Percentiles rank a stretch among this genome's conserved stretches.
Conservation (phyloP, 2,329 filamentous ascomycete genomes). For the Calonectria crousiana region DNA sequence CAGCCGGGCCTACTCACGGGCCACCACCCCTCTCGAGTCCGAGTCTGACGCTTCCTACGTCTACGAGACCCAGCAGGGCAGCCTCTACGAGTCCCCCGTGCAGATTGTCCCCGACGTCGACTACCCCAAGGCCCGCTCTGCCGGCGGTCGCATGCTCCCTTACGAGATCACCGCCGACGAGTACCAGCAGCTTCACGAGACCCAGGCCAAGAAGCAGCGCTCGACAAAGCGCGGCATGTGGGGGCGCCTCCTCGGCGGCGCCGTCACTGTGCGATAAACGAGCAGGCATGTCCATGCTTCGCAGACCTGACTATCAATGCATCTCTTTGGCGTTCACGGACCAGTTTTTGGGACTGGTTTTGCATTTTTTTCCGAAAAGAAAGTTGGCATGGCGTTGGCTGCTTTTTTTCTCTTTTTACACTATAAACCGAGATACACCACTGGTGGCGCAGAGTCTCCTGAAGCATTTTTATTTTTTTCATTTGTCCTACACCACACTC, state of each 20-base stretch:
- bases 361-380: conserved; percentile 35
- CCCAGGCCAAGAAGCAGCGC: conserved; percentile 61
- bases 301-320: conserved; percentile 29
- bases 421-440: conserved; percentile 38
- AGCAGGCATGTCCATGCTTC: conserved; percentile 17
- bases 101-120: conserved; percentile 58
- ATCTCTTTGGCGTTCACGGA: conserved; percentile 40
- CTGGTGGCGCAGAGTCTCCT: conserved; percentile 25
- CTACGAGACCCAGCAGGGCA: conserved; percentile 51
- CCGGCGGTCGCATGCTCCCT: conserved; percentile 57
- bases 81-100: conserved; percentile 64
- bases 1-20: conserved; percentile 61
- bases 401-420: conserved; percentile 18
- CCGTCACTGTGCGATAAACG: conserved; percentile 55
- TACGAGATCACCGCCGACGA: conserved; percentile 69
- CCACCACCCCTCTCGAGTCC: conserved; percentile 64
- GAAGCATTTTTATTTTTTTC: conserved; percentile 29
- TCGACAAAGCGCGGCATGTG: conserved; percentile 61
- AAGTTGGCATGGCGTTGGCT: conserved; percentile 40
- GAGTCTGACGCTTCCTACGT: conserved; percentile 58
- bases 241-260: conserved; percentile 64
- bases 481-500: conserved; percentile 22
- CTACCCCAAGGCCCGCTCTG: conserved; percentile 50
- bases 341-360: conserved; percentile 36
- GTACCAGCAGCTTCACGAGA: conserved; percentile 61